Conservation (phyloP, 1,139 yeast genomes). For the Candida freyschussii region DNA sequence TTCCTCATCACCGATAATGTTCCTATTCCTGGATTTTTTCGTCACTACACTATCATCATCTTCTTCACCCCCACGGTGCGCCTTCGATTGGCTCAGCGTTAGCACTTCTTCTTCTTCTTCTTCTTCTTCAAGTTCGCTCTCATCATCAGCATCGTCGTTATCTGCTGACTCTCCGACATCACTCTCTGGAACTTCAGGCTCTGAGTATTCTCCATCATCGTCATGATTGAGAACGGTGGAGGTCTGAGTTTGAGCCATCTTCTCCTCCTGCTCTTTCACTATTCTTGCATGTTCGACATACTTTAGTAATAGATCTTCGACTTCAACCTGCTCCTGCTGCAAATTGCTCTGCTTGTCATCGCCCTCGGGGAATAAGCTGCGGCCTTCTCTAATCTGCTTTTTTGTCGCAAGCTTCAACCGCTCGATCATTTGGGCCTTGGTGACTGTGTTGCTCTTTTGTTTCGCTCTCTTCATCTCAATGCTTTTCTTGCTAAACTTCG, state of each 20-base stretch:
- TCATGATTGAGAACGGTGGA: slow-evolving; percentile 24
- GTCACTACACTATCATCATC: slow-evolving; percentile 1
- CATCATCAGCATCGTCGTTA: slow-evolving; percentile 20
- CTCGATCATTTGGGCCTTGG: slow-evolving; percentile 25
- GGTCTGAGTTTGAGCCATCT: slow-evolving; percentile 30
- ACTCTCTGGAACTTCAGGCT: slow-evolving; percentile 13
- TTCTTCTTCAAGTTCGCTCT: slow-evolving; percentile 22
- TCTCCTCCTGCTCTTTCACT: slow-evolving; percentile 47
- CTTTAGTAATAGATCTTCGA: slow-evolving; percentile 52
- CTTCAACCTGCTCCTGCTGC: slow-evolving; percentile 23
- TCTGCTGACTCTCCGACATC: slow-evolving; percentile 25
- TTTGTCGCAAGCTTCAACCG: slow-evolving; percentile 29
- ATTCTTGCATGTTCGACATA: slow-evolving; percentile 53
- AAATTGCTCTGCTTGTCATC: slow-evolving; percentile 26
- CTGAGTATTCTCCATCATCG: slow-evolving; percentile 16
- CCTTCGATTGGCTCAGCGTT: slow-evolving; percentile 7
- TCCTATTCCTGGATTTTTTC: slow-evolving; percentile 15
- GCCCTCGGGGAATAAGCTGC: slow-evolving; percentile 25
- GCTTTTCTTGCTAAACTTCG: slow-evolving; percentile 29
- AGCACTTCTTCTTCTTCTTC: slow-evolving; percentile 12
- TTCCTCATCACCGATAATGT: slow-evolving; percentile 13
- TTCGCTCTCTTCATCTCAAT: slow-evolving; percentile 14
- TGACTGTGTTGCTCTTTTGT: slow-evolving; percentile 11
- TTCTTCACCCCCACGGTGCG: slow-evolving; percentile 3
- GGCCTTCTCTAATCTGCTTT: slow-evolving; percentile 29